Percentiles rank a stretch among this genome's conserved stretches.
These are phyloP conservation scores for Neoboletus magnificus DNA, from an alignment of 768 basidiomycete genomes.

Conservation along the genomic window DNA sequence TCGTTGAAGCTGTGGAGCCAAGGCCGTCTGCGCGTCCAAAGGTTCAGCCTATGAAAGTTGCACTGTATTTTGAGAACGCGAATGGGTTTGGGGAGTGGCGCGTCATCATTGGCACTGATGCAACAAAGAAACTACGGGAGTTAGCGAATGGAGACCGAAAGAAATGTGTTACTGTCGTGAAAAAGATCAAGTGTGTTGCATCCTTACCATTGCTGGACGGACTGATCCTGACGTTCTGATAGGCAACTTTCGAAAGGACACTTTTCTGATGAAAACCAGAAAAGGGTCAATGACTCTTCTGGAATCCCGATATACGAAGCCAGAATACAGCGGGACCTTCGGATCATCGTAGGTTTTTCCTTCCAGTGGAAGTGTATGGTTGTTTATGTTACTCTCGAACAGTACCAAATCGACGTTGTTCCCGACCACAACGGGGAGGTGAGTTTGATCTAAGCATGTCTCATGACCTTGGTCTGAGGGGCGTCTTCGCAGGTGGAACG, in stretches of 20 bases:
- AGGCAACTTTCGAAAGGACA: constrained; percentile 70
- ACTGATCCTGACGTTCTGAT: not conserved
- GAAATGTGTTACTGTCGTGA: constrained; percentile 52
- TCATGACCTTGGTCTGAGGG: not conserved
- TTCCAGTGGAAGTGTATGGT: not conserved
- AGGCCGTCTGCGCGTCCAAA: constrained; percentile 35
- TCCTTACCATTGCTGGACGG: not conserved
- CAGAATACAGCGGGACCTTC: constrained; percentile 54
- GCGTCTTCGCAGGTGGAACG: constrained; percentile 32
- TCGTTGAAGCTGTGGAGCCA: not conserved
- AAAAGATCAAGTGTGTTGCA: constrained; percentile 59
- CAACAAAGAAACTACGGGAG: constrained; percentile 48
- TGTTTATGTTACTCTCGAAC: constrained; percentile 3
- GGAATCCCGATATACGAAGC: constrained; percentile 66
- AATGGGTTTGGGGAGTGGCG: constrained; percentile 64
- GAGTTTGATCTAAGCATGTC: not conserved
- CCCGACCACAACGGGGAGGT: constrained; percentile 34
- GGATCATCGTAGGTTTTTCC: constrained; percentile 43
- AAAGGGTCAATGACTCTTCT: constrained; percentile 45
- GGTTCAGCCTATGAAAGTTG: constrained; percentile 58
- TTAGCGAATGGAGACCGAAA: constrained; percentile 43
- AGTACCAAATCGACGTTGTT: constrained; percentile 52
- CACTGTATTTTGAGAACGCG: constrained; percentile 55
- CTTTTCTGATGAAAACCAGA: constrained; percentile 69
- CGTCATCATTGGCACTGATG: constrained; percentile 52